Evolutionary conservation across 352 stramenopile species (phyloP), one percentile per base, ranked within the genome.

Genomic region (Phytophthora megakarya): DNA sequence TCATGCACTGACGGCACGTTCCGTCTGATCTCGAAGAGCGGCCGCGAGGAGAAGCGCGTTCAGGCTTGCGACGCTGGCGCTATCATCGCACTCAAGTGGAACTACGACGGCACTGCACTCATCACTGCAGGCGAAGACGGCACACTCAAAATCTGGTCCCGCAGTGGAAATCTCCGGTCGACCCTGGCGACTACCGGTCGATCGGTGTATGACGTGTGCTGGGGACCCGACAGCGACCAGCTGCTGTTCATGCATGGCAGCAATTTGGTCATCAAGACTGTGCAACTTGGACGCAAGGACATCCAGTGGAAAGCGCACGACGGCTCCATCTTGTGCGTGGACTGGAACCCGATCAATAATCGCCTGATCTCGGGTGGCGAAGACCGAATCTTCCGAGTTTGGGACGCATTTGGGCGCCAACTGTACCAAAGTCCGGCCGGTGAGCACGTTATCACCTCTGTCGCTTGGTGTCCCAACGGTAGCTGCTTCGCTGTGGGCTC

Each of bases 271-370:
- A 96, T 97, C 73, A 98, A 98, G 75, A 92, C 86, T 2, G 80
- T 97, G 44, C 89, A 97, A 64, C 83, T 95, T 33, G 88, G 88
- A 22, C 77, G 85, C 25, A 93, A 92, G 56, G 80, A 92, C 43
- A 90, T 97, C 42, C 75, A 90, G 42, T 98, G 93, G 93, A 94
- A 95, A 42, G 93, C 83, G 4, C 93, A 98, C 67, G 92, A 97
- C 46, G 90, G 89, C 32, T 79, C 85, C 16, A 96, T 98, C 59
- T 69, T 97, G 21, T 95, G 85, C 38, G 66, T 97, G n/a, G 92
- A 98, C 70, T 98, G 95, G 95, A 97, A 95, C 55, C 76, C 85
- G 37, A 96, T 97, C 46, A 97, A 94, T 61, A 92, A 96, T 42
- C 83, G 89, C 21, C 84, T 98, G 50, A 78, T 98, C 38, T 97